These are phyloP conservation scores for Nannizzia gypsea DNA, from an alignment of 2,329 filamentous ascomycete genomes.

Conservation along the genomic window DNA sequence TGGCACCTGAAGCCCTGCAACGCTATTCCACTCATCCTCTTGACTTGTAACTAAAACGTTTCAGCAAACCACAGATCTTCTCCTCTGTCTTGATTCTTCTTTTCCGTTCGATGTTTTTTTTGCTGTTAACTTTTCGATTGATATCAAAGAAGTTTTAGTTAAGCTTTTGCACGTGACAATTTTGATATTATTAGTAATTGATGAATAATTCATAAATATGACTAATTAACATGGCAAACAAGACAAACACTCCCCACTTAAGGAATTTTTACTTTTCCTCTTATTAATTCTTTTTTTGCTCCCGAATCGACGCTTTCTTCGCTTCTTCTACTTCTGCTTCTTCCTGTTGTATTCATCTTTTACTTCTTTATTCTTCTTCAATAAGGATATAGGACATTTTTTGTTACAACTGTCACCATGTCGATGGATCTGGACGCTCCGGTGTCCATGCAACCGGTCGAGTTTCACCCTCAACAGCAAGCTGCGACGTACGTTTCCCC, in stretches of 20 bases:
- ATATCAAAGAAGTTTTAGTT: neutral
- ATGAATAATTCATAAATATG: neutral
- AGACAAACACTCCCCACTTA: constrained; percentile 9
- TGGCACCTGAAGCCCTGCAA: constrained; percentile 22
- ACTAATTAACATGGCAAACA: constrained; percentile 12
- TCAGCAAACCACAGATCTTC: neutral
- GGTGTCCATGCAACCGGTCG: constrained; percentile 35
- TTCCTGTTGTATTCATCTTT: neutral
- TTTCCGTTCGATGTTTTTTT: neutral
- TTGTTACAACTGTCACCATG: constrained; percentile 29
- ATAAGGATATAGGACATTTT: neutral
- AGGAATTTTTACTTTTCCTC: neutral
- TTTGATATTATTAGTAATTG: neutral
- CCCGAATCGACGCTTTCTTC: neutral
- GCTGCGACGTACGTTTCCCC: constrained; percentile 43
- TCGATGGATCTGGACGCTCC: constrained; percentile 50
- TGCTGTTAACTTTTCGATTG: neutral
- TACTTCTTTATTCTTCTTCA: neutral
- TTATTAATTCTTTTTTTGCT: constrained; percentile 1
- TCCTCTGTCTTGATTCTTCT: neutral
- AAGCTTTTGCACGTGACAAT: neutral
- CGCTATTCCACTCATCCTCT: constrained; percentile 24
- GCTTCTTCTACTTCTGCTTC: neutral
- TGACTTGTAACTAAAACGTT: neutral
- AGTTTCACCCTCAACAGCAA: constrained; percentile 27